Evolutionary conservation across 495 filamentous ascomycete genomes (phyloP).

Genomic region (Podospora tetraspora): DNA sequence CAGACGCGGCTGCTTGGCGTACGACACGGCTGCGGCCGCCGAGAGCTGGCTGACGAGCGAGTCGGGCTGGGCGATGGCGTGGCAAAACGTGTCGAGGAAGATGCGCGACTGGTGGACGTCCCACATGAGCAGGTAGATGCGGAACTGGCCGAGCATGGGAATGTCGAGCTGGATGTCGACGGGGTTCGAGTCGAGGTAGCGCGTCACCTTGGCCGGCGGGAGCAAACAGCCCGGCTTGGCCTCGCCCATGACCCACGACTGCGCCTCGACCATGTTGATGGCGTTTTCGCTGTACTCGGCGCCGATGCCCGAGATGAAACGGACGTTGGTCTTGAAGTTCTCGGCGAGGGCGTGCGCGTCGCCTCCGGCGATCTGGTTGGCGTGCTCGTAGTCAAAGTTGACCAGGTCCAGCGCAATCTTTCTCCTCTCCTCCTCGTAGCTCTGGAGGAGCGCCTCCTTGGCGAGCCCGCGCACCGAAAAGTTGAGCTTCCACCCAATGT

Average conservation of each 20-base stretch:
- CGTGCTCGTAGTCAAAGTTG: conserved; percentile 59
- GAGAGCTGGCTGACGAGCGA: conserved; percentile 48
- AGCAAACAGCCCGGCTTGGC: conserved; percentile 55
- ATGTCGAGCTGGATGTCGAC: conserved; percentile 68
- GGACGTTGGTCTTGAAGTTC: conserved; percentile 61
- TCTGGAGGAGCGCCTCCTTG: conserved; percentile 49
- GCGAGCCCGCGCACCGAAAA: conserved; percentile 54
- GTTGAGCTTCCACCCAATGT: conserved; percentile 71
- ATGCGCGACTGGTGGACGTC: conserved; percentile 45
- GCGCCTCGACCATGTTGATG: conserved; percentile 44
- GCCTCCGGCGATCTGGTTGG: conserved; percentile 53
- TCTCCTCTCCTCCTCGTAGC: conserved; percentile 61
- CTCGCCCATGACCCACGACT: conserved; percentile 41
- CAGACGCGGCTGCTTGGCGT: conserved; percentile 45
- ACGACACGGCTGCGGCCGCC: conserved; percentile 46
- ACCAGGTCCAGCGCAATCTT: conserved; percentile 60
- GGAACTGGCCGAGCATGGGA: conserved; percentile 64
- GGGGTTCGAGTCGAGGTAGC: conserved; percentile 65
- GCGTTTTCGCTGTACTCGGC: conserved; percentile 56
- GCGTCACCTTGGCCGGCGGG: conserved; percentile 57
- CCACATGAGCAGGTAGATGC: conserved; percentile 58
- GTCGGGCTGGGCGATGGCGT: conserved; percentile 34
- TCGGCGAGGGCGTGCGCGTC: conserved; percentile 52
- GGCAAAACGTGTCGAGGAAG: conserved; percentile 52
- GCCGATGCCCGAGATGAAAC: conserved; percentile 62